Percentiles rank a stretch among this genome's conserved stretches.
Conservation (phyloP, 306 rosid genomes). For the Dryas drummondii region DNA sequence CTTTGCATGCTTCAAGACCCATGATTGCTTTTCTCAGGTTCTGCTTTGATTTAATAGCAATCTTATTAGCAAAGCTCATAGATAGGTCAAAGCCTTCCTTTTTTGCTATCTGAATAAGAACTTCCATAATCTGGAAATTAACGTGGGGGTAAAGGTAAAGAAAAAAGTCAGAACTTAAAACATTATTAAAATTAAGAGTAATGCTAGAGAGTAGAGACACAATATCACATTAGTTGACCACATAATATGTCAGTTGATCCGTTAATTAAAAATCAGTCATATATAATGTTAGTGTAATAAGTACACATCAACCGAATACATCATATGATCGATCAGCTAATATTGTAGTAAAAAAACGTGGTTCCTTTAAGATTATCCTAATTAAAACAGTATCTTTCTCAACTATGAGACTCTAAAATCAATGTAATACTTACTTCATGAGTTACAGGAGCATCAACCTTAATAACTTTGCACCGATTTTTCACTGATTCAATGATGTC, state of each 20-base stretch:
- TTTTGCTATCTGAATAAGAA: constrained; percentile 65
- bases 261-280: too few species aligned
- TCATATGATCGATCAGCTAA: too few species aligned
- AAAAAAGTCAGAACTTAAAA: background rate
- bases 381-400: too few species aligned
- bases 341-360: too few species aligned
- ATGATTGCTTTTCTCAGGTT: constrained; percentile 79
- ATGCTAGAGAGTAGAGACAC: too few species aligned
- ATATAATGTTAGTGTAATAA: too few species aligned
- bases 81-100: constrained; percentile 70
- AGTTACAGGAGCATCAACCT: constrained; percentile 62
- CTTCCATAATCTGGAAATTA: constrained; percentile 60
- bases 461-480: constrained; percentile 52
- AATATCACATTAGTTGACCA: too few species aligned
- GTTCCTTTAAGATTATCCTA: too few species aligned
- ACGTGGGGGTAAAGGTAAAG: background rate
- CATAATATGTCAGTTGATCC: too few species aligned
- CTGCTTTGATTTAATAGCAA: constrained; percentile 74
- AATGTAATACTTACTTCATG: constrained; percentile 56
- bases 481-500: constrained; percentile 54
- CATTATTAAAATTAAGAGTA: too few species aligned
- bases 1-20: constrained; percentile 92
- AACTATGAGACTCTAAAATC: background rate
- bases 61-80: constrained; percentile 62
- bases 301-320: too few species aligned